Conservation (phyloP, 129 eudicot species). For the Escallonia rubra region DNA sequence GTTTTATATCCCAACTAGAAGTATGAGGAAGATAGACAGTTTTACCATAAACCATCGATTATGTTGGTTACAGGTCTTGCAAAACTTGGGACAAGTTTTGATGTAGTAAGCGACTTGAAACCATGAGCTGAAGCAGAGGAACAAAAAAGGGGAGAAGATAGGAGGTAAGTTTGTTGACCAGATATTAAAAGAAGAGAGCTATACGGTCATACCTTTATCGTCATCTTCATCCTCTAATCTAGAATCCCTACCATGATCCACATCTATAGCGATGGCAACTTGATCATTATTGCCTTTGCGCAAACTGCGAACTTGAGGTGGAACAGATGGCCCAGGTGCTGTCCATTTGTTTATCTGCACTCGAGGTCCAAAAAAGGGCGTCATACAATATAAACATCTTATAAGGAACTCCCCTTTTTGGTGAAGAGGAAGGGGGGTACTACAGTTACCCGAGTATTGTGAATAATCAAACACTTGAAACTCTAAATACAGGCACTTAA, state of each 20-base stretch:
- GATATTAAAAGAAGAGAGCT: neutral
- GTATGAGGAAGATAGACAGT: conserved; percentile 10
- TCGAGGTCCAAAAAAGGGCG: neutral
- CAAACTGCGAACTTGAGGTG: conserved; percentile 90
- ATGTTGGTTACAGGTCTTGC: conserved; percentile 84
- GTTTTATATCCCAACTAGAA: neutral
- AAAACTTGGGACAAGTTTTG: conserved; percentile 82
- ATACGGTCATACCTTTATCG: conserved; percentile 59
- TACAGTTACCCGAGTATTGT: neutral
- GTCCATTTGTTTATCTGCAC: conserved; percentile 75
- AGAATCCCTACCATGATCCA: conserved; percentile 46
- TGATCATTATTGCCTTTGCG: conserved; percentile 85
- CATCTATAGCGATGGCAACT: conserved; percentile 79
- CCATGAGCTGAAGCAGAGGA: conserved; percentile 78
- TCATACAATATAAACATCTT: no score
- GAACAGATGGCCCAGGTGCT: conserved; percentile 44
- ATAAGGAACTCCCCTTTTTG: no score
- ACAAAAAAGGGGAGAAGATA: conserved; percentile 5
- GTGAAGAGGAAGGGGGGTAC: neutral
- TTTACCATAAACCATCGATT: conserved; percentile 94
- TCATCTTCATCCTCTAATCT: conserved; percentile 80
- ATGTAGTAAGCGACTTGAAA: conserved; percentile 93
- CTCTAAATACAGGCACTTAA: no score
- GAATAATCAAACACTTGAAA: no score
- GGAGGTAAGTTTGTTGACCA: neutral